Conservation (phyloP, 176 grass and related monocot species). For the Aegilops bicornis region DNA sequence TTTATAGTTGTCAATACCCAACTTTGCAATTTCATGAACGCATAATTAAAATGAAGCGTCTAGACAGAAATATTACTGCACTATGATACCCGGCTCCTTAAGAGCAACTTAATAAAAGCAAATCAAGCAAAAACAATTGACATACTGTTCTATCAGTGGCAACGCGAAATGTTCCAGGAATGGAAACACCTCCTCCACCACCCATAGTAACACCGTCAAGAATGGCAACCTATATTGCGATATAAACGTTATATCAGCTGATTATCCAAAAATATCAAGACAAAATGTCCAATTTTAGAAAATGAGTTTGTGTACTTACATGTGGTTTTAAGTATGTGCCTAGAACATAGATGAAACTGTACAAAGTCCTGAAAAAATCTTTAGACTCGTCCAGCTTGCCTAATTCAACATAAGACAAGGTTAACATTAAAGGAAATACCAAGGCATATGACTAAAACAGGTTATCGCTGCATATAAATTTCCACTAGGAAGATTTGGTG, state of each 20-base stretch:
- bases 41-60: background rate
- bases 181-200: slow-evolving; percentile 88
- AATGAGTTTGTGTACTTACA: slow-evolving; percentile 49
- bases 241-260: background rate
- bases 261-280: slow-evolving; percentile 22
- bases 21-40: background rate
- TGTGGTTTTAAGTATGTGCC: slow-evolving; percentile 97
- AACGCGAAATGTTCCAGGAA: slow-evolving; percentile 95
- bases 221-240: slow-evolving; percentile 69
- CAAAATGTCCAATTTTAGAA: background rate
- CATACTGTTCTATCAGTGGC: slow-evolving; percentile 89
- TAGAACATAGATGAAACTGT: slow-evolving; percentile 86
- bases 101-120: slow-evolving; percentile 6
- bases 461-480: background rate
- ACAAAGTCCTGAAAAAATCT: slow-evolving; percentile 92
- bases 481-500: background rate
- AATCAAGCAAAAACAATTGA: slow-evolving; percentile 4
- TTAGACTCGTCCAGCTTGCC: slow-evolving; percentile 75
- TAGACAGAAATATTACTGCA: slow-evolving; percentile 14
- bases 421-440: background rate
- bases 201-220: slow-evolving; percentile 94
- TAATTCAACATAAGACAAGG: slow-evolving; percentile 27
- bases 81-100: background rate
- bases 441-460: background rate
- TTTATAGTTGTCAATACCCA: background rate